A percentile compares a stretch with the other conserved stretches of the same genome.
Conservation (phyloP, 2,329 filamentous ascomycete genomes). For the Fusarium mexicanum region DNA sequence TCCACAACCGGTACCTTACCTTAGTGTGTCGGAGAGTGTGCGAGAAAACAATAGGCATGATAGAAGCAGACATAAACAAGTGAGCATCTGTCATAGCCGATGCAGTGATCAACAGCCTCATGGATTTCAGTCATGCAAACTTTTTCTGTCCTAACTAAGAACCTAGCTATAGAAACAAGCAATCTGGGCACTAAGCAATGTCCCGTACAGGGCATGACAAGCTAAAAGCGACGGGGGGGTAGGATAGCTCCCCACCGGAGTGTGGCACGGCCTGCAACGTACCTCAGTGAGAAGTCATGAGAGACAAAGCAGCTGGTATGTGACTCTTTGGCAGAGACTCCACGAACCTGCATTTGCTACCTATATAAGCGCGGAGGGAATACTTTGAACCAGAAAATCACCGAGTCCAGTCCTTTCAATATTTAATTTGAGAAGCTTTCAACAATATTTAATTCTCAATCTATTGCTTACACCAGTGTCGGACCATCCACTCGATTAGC, state of each 20-base stretch:
- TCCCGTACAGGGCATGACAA: background rate
- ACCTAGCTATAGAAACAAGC: slow-evolving; percentile 2
- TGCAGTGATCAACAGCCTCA: background rate
- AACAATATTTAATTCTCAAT: background rate
- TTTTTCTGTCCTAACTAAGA: slow-evolving; percentile 11
- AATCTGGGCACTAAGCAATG: slow-evolving; percentile 2
- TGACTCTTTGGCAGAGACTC: slow-evolving; percentile 26
- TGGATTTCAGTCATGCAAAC: background rate
- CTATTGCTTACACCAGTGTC: slow-evolving; percentile 17
- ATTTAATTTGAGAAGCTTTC: background rate
- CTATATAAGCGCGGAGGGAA: background rate
- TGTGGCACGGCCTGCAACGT: slow-evolving; percentile 9
- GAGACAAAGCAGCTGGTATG: slow-evolving; percentile 28
- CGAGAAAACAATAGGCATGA: slow-evolving; percentile 3
- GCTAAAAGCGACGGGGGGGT: slow-evolving; percentile 16
- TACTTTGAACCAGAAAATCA: background rate
- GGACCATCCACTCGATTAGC: slow-evolving; percentile 20
- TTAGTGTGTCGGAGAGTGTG: slow-evolving; percentile 4
- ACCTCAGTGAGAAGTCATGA: slow-evolving; percentile 12
- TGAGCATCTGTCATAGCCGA: background rate
- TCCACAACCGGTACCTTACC: slow-evolving; percentile 24
- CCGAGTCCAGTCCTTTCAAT: background rate
- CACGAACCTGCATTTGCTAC: slow-evolving; percentile 31
- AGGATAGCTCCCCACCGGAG: slow-evolving; percentile 2
- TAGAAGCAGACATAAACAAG: background rate